These are phyloP conservation scores for Moniliophthora roreri DNA, from an alignment of 1,284 basidiomycete species.

Conservation along the genomic window DNA sequence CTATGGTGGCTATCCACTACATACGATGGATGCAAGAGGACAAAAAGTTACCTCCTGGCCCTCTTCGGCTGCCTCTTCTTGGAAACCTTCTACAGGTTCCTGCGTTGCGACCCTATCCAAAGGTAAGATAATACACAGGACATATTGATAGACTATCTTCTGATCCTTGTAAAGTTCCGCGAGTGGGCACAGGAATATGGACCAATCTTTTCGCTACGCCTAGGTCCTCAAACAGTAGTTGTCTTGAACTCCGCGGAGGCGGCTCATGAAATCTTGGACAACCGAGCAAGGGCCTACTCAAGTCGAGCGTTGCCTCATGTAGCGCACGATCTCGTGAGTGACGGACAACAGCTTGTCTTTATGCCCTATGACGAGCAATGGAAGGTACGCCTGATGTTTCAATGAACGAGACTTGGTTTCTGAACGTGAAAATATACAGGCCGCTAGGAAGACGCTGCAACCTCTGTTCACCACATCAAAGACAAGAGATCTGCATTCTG, in stretches of 20 bases:
- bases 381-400: not conserved
- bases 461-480: not conserved
- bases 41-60: conserved; percentile 12
- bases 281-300: conserved; percentile 11
- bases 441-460: conserved; percentile 1
- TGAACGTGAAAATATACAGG: not conserved
- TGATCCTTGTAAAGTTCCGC: not conserved
- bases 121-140: too few relatives aligned
- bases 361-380: conserved; percentile 3
- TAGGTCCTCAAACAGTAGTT: conserved; percentile 10
- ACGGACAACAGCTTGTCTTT: not conserved
- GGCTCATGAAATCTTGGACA: conserved; percentile 14
- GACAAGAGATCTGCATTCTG: not conserved
- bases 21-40: not conserved
- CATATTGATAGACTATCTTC: not conserved
- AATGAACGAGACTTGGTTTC: not conserved
- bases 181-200: conserved; percentile 2
- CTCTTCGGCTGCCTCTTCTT: conserved; percentile 9
- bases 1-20: not conserved
- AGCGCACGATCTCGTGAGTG: conserved; percentile 1
- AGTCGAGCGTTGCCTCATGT: conserved; percentile 4
- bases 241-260: conserved; percentile 10
- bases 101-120: not conserved
- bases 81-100: conserved; percentile 14
- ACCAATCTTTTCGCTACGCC: conserved; percentile 9